Base-by-base conservation (phyloP, 208 protist genomes). In the Acanthamoeba royreba region DNA sequence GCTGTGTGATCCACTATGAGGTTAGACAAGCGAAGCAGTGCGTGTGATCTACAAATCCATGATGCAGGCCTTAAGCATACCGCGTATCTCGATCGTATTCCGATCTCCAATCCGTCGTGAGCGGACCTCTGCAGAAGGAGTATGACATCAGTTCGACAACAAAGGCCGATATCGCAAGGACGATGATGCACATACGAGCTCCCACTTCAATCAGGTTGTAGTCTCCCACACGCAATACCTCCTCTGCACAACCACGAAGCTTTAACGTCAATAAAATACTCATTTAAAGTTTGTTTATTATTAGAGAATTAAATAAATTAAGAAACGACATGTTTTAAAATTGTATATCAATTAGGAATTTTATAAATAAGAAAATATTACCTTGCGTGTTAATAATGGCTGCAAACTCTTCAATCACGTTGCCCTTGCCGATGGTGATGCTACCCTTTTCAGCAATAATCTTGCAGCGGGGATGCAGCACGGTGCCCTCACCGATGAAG, bases 131-230 rank as follows among this genome's bases (percentile, higher is more conserved):
- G 38, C 7, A 63, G 49, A n/a, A n/a, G n/a, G n/a, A n/a, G n/a
- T n/a, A n/a, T n/a, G n/a, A n/a, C n/a, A n/a, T n/a, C n/a, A n/a
- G n/a, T n/a, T n/a, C n/a, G n/a, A n/a, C n/a, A n/a, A n/a, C n/a
- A n/a, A n/a, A n/a, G n/a, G n/a, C n/a, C n/a, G n/a, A n/a, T n/a
- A n/a, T n/a, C n/a, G n/a, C n/a, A n/a, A n/a, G n/a, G n/a, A n/a
- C n/a, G n/a, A n/a, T n/a, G n/a, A n/a, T n/a, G n/a, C n/a, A 66
- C 22, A 22, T 61, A 89, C 81, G 49, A 46, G 81, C 81, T n/a
- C 81, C 81, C 8, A 89, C 53, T 66, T 89, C 81, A 9, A 89
- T 89, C 49, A 66, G 49, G 49, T 89, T 89, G 81, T 40, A 31
- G 81, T 89, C 46, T 15, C 81, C 81, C 5, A 89, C 66, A 33